These are phyloP conservation scores for Cryptosporidium meleagridis DNA, from an alignment of 169 alveolate species.

Conservation along the genomic window DNA sequence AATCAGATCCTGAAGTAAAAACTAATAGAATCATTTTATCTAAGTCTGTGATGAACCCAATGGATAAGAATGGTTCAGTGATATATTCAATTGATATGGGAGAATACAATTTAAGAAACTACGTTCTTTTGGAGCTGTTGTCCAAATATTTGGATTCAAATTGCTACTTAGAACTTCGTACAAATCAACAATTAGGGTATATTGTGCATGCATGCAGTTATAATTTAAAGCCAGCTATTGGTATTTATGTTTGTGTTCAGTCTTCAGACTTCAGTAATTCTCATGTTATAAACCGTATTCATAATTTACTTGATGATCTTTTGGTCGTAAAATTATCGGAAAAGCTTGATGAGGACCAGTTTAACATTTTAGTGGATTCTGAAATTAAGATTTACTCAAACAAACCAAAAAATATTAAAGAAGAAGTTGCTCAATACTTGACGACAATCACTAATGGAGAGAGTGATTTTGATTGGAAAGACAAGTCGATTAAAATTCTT, in stretches of 20 bases:
- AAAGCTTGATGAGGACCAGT: constrained; percentile 25
- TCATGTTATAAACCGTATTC: constrained; percentile 16
- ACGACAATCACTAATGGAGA: constrained; percentile 50
- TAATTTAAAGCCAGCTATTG: constrained; percentile 65
- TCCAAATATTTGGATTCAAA: constrained; percentile 19
- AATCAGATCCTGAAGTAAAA: background rate
- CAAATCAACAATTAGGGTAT: constrained; percentile 62
- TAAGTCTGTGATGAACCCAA: constrained; percentile 17
- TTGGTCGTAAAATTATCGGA: constrained; percentile 2
- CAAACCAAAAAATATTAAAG: constrained; percentile 48
- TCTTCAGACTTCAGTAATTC: constrained; percentile 49
- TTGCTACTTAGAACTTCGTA: constrained; percentile 36
- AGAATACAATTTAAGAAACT: background rate
- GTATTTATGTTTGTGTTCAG: constrained; percentile 42
- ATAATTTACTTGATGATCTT: constrained; percentile 22
- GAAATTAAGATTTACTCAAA: constrained; percentile 57
- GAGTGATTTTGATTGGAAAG: constrained; percentile 37
- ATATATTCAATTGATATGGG: constrained; percentile 21
- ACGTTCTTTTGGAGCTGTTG: constrained; percentile 8
- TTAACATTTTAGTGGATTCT: constrained; percentile 13
- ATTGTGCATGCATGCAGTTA: constrained; percentile 13
- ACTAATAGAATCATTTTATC: constrained; percentile 24
- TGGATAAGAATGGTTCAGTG: constrained; percentile 24
- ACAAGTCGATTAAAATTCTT: constrained; percentile 32
- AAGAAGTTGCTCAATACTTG: constrained; percentile 25